These are phyloP conservation scores for Lyophyllum semitale DNA, from an alignment of 768 basidiomycete species.

Conservation along the genomic window DNA sequence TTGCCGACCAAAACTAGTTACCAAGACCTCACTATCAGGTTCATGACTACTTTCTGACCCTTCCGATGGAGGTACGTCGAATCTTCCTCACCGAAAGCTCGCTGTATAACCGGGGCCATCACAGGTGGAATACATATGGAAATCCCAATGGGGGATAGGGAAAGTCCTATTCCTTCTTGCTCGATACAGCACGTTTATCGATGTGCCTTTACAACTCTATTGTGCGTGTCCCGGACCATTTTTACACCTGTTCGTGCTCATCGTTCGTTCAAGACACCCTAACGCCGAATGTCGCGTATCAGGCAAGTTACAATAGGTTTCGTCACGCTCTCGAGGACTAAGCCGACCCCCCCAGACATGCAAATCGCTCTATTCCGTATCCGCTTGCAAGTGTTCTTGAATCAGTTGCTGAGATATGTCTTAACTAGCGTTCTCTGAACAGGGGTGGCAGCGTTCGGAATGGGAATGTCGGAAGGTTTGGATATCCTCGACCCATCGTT, in stretches of 20 bases:
- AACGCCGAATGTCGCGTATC: background rate
- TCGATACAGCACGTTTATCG: slow-evolving; percentile 27
- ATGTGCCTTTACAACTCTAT: slow-evolving; percentile 19
- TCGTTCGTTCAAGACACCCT: slow-evolving; percentile 1
- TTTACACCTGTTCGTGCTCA: background rate
- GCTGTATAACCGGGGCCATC: background rate
- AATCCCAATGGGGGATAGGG: slow-evolving; percentile 21
- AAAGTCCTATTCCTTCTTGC: slow-evolving; percentile 26
- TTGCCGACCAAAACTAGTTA: background rate
- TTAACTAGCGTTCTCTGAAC: background rate
- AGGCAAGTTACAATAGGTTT: background rate
- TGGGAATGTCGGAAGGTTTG: slow-evolving; percentile 14
- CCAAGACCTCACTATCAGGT: background rate
- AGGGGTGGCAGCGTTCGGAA: slow-evolving; percentile 8
- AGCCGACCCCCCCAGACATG: background rate
- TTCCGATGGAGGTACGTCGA: slow-evolving; percentile 8
- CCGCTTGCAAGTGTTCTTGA: slow-evolving; percentile 1
- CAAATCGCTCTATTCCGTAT: background rate
- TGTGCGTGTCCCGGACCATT: slow-evolving; percentile 11
- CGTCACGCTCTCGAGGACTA: background rate
- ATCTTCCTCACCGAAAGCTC: background rate
- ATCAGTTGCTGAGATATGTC: background rate
- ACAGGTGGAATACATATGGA: slow-evolving; percentile 26
- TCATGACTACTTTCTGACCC: slow-evolving; percentile 7
- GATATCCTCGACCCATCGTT: background rate